Evolutionary conservation across 805 yeast species (phyloP).

Genomic region (Nakazawaea anatomiae): DNA sequence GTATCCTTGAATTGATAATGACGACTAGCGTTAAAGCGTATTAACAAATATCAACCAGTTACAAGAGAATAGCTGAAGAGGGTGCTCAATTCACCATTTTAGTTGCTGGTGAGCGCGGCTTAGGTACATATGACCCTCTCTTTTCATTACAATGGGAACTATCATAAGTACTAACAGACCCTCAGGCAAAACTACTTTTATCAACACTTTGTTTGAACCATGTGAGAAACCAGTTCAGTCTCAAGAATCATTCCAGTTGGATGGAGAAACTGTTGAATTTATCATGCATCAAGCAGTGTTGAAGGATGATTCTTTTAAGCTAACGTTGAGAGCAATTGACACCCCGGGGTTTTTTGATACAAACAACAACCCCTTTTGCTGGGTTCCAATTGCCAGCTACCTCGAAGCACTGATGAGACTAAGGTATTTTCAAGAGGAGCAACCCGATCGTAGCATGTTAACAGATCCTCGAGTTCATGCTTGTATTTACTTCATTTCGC

Average conservation of each 20-base stretch:
- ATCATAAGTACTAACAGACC: not conserved
- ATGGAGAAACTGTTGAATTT: slow-evolving; percentile 28
- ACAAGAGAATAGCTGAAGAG: slow-evolving; percentile 64
- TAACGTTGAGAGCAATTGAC: slow-evolving; percentile 61
- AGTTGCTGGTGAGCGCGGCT: slow-evolving; percentile 88
- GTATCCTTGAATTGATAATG: not conserved
- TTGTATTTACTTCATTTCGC: slow-evolving; percentile 76
- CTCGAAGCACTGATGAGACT: slow-evolving; percentile 70
- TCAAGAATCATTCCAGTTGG: slow-evolving; percentile 17
- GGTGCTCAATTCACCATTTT: slow-evolving; percentile 75
- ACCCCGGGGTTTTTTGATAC: slow-evolving; percentile 75
- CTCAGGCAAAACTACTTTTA: slow-evolving; percentile 65
- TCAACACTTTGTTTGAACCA: slow-evolving; percentile 68
- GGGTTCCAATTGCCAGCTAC: slow-evolving; percentile 65
- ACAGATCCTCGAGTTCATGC: slow-evolving; percentile 74
- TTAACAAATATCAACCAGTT: slow-evolving; percentile 27
- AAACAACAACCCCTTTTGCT: slow-evolving; percentile 58
- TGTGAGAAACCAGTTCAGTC: slow-evolving; percentile 20
- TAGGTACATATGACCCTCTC: slow-evolving; percentile 44
- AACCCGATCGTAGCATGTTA: slow-evolving; percentile 50
- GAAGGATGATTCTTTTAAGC: slow-evolving; percentile 51
- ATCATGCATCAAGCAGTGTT: slow-evolving; percentile 40
- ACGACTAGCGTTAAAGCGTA: too few relatives aligned
- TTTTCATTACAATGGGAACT: not conserved
- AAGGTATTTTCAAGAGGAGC: slow-evolving; percentile 70